phyloP scores from a whole-genome alignment of 257 asterid species.

The Ehretia macrophylla region DNA sequence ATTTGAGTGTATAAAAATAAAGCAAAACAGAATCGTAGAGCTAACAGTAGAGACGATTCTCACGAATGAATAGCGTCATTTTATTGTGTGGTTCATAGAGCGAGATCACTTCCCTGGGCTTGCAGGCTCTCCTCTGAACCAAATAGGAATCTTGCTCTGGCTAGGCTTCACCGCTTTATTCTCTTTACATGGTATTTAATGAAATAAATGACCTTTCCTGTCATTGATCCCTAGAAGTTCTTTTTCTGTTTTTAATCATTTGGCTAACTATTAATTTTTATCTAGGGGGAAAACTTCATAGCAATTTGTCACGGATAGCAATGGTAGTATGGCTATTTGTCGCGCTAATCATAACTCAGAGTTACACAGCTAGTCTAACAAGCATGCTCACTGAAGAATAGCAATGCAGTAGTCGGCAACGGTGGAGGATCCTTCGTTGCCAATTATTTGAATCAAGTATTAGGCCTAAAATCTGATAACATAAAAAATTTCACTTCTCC shows the following conservation, averaged over 20 bases:
- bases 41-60: no score
- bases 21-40: no score
- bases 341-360: slow-evolving; percentile 35
- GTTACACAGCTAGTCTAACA: slow-evolving; percentile 40
- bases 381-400: slow-evolving; percentile 38
- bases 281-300: slow-evolving; percentile 27
- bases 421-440: slow-evolving; percentile 23
- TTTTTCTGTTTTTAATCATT: not conserved
- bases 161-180: slow-evolving; percentile 28
- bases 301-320: slow-evolving; percentile 37
- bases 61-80: no score
- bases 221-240: not conserved
- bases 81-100: slow-evolving; percentile 41
- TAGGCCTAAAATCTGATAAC: slow-evolving; percentile 12
- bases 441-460: slow-evolving; percentile 11
- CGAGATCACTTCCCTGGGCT: slow-evolving; percentile 20
- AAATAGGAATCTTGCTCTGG: slow-evolving; percentile 29
- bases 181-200: slow-evolving; percentile 23
- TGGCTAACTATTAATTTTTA: not conserved
- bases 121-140: slow-evolving; percentile 26
- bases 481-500: slow-evolving; percentile 3
- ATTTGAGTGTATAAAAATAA: no score
- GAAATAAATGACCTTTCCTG: no score
- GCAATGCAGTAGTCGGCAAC: slow-evolving; percentile 27
- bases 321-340: slow-evolving; percentile 36